A percentile compares a stretch with the other conserved stretches of the same genome.
phyloP scores from a whole-genome alignment of 2,329 filamentous ascomycete genomes.

The Chaetomium olivaceum region DNA sequence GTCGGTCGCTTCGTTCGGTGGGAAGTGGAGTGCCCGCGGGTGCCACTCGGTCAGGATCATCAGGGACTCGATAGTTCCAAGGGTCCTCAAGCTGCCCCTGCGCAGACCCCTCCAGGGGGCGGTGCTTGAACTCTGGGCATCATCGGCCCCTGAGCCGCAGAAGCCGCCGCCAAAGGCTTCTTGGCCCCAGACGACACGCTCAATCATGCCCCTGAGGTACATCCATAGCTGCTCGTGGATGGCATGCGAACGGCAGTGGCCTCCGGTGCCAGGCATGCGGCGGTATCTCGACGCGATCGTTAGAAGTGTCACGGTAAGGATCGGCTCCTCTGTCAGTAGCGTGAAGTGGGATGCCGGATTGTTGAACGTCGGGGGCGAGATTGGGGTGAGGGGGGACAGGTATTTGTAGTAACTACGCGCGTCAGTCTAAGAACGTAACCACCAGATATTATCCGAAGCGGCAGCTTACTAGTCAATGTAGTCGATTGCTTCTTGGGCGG shows the following conservation, averaged over 20 bases:
- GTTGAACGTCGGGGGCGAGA: conserved; percentile 87
- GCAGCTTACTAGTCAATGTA: conserved; percentile 84
- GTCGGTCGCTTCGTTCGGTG: conserved; percentile 72
- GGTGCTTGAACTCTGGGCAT: conserved; percentile 64
- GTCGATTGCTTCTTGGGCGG: conserved; percentile 84
- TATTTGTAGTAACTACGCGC: conserved; percentile 77
- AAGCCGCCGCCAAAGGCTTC: conserved; percentile 92
- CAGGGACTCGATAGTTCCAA: conserved; percentile 92
- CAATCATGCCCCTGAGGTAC: conserved; percentile 91
- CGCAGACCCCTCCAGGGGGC: conserved; percentile 69
- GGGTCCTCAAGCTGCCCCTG: conserved; percentile 78
- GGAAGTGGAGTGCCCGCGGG: conserved; percentile 90
- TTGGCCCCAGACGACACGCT: conserved; percentile 91
- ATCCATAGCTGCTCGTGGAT: conserved; percentile 97
- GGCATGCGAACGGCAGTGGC: conserved; percentile 79
- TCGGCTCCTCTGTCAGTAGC: conserved; percentile 85
- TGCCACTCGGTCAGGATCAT: conserved; percentile 98
- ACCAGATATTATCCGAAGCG: neutral
- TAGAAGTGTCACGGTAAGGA: conserved; percentile 85
- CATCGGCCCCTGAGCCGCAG: conserved; percentile 68
- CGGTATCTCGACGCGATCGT: conserved; percentile 89
- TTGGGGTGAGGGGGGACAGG: conserved; percentile 87
- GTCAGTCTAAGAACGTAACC: conserved; percentile 5
- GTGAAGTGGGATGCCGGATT: conserved; percentile 77
- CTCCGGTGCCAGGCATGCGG: conserved; percentile 75